Evolutionary conservation across 176 grass and related monocot genomes (phyloP).

Genomic region (Juncus effusus): DNA sequence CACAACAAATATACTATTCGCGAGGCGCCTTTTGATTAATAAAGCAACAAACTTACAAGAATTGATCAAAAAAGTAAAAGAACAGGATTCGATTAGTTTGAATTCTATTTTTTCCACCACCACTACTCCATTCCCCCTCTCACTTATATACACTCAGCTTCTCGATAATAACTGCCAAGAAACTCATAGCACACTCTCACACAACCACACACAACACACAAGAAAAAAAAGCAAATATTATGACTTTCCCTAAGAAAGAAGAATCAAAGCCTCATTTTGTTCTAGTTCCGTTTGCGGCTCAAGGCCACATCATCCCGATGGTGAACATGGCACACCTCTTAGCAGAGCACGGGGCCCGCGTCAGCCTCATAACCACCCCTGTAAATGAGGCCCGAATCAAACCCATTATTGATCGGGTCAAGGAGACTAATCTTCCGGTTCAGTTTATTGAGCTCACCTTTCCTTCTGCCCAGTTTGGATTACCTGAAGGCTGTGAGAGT

Average conservation of each 20-base stretch:
- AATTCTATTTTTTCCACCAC: too few species aligned
- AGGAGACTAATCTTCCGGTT: neutral
- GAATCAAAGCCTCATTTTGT: constrained; percentile 33
- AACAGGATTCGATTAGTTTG: too few species aligned
- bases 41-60: too few species aligned
- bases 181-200: neutral
- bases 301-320: constrained; percentile 57
- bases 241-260: constrained; percentile 6
- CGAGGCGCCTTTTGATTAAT: too few species aligned
- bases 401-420: constrained; percentile 29
- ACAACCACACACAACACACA: neutral
- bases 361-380: constrained; percentile 50
- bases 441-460: constrained; percentile 31
- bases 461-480: constrained; percentile 32
- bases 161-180: neutral
- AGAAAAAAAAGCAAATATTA: neutral
- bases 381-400: constrained; percentile 33
- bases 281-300: constrained; percentile 38
- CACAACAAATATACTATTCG: too few species aligned
- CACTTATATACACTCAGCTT: too few species aligned
- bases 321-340: constrained; percentile 51
- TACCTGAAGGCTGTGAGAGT: constrained; percentile 50
- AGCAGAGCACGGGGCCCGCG: constrained; percentile 36
- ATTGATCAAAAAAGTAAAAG: too few species aligned
- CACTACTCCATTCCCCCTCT: too few species aligned